A percentile compares a stretch with the other conserved stretches of the same genome.
Conservation (phyloP, 805 yeast genomes). For the Saccharomycopsis olivae region DNA sequence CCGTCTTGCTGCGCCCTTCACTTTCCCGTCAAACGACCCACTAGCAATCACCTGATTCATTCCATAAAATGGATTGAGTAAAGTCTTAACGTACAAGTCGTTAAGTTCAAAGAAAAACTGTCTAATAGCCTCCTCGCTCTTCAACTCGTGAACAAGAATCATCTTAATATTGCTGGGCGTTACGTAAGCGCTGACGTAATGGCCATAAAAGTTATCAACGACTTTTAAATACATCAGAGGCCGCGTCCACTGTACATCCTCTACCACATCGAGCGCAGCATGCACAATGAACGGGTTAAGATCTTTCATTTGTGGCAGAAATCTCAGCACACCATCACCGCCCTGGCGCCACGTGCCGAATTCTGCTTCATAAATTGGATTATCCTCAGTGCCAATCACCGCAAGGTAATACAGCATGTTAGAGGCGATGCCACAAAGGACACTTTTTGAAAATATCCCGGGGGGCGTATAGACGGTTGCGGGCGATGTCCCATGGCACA, state of each 20-base stretch:
- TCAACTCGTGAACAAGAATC: conserved; percentile 54
- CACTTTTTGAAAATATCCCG: too few species aligned
- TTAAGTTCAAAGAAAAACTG: conserved; percentile 79
- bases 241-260: conserved; percentile 76
- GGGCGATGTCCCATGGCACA: too few species aligned
- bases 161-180: conserved; percentile 84
- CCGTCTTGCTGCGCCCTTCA: conserved; percentile 63
- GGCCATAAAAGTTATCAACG: conserved; percentile 80
- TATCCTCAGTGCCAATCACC: conserved; percentile 77
- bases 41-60: conserved; percentile 66
- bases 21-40: conserved; percentile 64
- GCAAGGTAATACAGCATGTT: conserved; percentile 78
- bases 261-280: conserved; percentile 83
- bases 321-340: conserved; percentile 50
- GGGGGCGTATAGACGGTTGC: too few species aligned
- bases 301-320: conserved; percentile 63
- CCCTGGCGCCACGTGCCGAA: conserved; percentile 65
- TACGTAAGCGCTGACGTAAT: conserved; percentile 70
- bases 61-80: conserved; percentile 78
- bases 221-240: conserved; percentile 58
- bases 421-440: not conserved
- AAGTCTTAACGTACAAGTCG: conserved; percentile 77
- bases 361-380: conserved; percentile 80
- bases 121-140: conserved; percentile 52
- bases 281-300: conserved; percentile 82